Conservation (phyloP, 192 early-diverging fungal species). For the Coemansia reversa region DNA sequence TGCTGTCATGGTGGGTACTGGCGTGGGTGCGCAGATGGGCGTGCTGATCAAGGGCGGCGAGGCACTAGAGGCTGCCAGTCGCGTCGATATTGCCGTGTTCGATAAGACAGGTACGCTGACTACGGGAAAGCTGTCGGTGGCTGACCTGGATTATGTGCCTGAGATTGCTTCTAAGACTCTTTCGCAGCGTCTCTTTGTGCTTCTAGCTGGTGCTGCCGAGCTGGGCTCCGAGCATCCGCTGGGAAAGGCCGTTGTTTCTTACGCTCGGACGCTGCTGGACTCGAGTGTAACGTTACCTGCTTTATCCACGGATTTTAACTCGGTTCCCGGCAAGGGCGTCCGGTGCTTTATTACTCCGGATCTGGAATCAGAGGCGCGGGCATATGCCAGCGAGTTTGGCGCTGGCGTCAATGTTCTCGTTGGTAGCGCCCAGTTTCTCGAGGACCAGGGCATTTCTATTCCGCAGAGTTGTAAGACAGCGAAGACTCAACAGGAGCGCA, state of each 20-base stretch:
- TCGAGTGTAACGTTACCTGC: slow-evolving; percentile 37
- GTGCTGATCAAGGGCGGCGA: slow-evolving; percentile 96
- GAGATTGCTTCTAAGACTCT: slow-evolving; percentile 21
- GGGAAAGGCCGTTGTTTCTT: slow-evolving; percentile 69
- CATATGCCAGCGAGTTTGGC: slow-evolving; percentile 18
- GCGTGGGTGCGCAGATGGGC: slow-evolving; percentile 91
- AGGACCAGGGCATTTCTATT: slow-evolving; percentile 47
- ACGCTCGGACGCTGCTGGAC: slow-evolving; percentile 56
- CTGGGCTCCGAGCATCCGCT: slow-evolving; percentile 85
- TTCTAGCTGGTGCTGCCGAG: slow-evolving; percentile 78
- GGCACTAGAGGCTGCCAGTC: slow-evolving; percentile 77
- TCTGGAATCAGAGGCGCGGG: neutral
- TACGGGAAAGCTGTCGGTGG: slow-evolving; percentile 66
- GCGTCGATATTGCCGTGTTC: slow-evolving; percentile 85
- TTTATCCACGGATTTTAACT: slow-evolving; percentile 60
- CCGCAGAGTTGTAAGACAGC: slow-evolving; percentile 36
- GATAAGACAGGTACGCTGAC: slow-evolving; percentile 99
- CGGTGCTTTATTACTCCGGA: slow-evolving; percentile 57
- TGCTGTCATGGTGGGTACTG: slow-evolving; percentile 98
- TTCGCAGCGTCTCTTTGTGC: slow-evolving; percentile 56
- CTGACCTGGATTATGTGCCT: slow-evolving; percentile 42
- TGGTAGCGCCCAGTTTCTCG: slow-evolving; percentile 72
- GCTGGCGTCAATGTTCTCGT: slow-evolving; percentile 58
- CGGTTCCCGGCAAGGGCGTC: slow-evolving; percentile 70
- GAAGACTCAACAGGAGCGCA: slow-evolving; percentile 58